phyloP scores from a whole-genome alignment of 192 early-diverging fungal species.

The Podochytrium sp. region DNA sequence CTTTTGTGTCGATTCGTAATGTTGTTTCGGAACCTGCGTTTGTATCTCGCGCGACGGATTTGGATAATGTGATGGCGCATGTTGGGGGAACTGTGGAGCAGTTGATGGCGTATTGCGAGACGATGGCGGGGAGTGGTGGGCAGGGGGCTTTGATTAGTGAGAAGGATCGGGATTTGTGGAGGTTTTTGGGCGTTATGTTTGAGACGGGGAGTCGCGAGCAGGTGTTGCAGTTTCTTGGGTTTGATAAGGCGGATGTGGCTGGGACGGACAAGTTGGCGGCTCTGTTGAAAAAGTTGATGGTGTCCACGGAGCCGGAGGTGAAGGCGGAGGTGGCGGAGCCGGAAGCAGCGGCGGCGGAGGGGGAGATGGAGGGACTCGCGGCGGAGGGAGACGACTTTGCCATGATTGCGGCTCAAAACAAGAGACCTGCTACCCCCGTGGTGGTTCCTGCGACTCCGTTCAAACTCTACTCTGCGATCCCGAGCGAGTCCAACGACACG shows the following conservation, averaged over 20 bases:
- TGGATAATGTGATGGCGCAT: constrained; percentile 59
- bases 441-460: constrained; percentile 38
- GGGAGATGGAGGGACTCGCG: constrained; percentile 39
- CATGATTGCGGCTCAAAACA: constrained; percentile 50
- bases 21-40: constrained; percentile 79
- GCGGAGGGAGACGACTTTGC: constrained; percentile 45
- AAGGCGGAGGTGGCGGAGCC: constrained; percentile 13
- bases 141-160: constrained; percentile 32
- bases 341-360: constrained; percentile 21
- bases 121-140: constrained; percentile 25
- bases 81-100: constrained; percentile 21
- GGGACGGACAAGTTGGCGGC: constrained; percentile 57
- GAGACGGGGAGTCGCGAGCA: constrained; percentile 78
- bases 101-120: constrained; percentile 44
- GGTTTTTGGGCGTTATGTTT: constrained; percentile 83
- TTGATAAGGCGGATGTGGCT: constrained; percentile 64
- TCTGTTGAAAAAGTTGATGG: constrained; percentile 50
- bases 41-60: constrained; percentile 66
- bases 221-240: constrained; percentile 87
- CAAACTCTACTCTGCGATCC: constrained; percentile 37
- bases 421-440: constrained; percentile 6
- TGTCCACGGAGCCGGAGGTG: constrained; percentile 22
- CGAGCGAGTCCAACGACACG: constrained; percentile 65
- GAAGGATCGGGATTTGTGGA: constrained; percentile 66
- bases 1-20: constrained; percentile 60